Evolutionary conservation across 768 basidiomycete genomes (phyloP), one percentile per base, ranked within the genome.

Genomic region (Leucosporidium yakuticum): DNA sequence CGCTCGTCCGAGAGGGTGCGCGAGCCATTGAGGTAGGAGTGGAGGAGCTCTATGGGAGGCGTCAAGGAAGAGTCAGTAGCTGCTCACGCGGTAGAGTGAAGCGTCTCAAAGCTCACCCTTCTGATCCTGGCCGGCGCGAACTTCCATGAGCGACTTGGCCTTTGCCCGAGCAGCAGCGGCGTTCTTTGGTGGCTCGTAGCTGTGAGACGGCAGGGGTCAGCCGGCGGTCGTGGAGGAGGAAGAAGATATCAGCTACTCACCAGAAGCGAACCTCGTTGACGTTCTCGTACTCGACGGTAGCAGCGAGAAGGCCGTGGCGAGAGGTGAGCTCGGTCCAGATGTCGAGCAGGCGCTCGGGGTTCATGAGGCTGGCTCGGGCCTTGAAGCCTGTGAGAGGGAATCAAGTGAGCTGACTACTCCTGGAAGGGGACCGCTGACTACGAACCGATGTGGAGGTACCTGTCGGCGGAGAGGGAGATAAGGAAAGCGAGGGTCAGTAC

Each of bases 291-390:
- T 80, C 80, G 31, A 88, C 83, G 23, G 75, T 78, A 7, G 87
- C 84, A 3, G 84, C 85, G n/a, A 93, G 82, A 4, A 90, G 80
- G 8, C 89, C 87, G 75, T 93, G 90, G 3, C 85, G 82, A 12
- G 83, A 73, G 20, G 88, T 83, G 59, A 91, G 81, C 56, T 88
- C 85, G 0, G 88, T 84, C 90, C 90, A 91, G 14, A 85, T 84
- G 25, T 75, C 67, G 21, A 77, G 78, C 12, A 91, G 81, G 15
- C 89, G 83, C 4, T 77, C 74, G 5, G 80, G 81, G 0, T 75
- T 75, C 29, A 88, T 74, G 53, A 84, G 73, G 15, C 73, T 73
- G 4, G 79, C 67, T 0, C 83, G 81, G 4, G 86, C 84, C 47
- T 74, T 77, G 77, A 89, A 85, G 2, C 86, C 60, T 61, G 60